Conservation (phyloP, 2,329 filamentous ascomycete genomes). For the Ceratocystis cubensis region DNA sequence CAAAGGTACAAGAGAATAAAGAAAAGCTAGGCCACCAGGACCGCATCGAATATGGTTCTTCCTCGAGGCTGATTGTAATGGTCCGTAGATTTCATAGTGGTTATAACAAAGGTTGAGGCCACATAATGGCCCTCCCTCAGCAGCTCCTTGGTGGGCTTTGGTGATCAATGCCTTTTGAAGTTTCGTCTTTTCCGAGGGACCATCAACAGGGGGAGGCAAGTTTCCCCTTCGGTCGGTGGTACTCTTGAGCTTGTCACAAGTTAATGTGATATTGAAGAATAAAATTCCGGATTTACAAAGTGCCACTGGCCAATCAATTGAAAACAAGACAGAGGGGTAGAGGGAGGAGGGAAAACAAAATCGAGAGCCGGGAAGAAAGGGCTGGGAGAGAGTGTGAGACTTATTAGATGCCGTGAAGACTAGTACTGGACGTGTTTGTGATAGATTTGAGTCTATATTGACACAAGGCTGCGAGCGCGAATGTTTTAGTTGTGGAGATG, state of each 20-base stretch:
- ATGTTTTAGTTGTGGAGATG: too few relatives aligned
- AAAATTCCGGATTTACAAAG: too few relatives aligned
- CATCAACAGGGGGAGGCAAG: not conserved
- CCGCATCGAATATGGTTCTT: too few relatives aligned
- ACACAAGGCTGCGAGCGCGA: too few relatives aligned
- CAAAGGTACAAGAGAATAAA: too few relatives aligned
- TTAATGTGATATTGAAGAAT: too few relatives aligned
- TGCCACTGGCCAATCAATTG: too few relatives aligned
- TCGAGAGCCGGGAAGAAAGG: not conserved
- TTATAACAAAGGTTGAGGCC: not conserved
- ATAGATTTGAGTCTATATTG: too few relatives aligned
- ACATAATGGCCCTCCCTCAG: not conserved
- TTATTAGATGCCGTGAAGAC: too few relatives aligned
- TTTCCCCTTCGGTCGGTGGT: not conserved
- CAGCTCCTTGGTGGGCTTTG: not conserved
- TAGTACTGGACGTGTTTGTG: too few relatives aligned
- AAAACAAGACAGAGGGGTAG: not conserved
- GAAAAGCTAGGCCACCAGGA: too few relatives aligned
- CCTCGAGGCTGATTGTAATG: too few relatives aligned
- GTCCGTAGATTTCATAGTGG: not conserved
- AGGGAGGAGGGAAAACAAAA: not conserved
- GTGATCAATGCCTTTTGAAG: not conserved
- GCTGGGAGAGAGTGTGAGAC: not conserved
- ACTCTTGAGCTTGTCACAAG: not conserved
- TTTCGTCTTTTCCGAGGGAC: slow-evolving; percentile 2